Conservation (phyloP, 352 stramenopile genomes). For the Globisporangium irregulare region DNA sequence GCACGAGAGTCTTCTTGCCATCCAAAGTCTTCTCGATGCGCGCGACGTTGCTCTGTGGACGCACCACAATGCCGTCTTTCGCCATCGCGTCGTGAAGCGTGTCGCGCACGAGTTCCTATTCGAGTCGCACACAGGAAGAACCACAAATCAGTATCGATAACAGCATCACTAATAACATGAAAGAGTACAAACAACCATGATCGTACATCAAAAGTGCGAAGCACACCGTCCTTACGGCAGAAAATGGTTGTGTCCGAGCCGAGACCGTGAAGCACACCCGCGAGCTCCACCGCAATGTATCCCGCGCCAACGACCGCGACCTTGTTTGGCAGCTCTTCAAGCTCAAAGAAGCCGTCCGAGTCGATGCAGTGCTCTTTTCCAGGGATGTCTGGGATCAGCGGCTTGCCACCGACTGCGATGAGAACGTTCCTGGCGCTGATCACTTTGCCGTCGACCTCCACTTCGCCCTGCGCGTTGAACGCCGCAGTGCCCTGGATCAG, state of each 20-base stretch:
- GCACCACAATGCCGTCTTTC: conserved; percentile 51
- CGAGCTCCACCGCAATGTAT: conserved; percentile 98
- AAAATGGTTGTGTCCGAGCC: conserved; percentile 90
- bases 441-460: conserved; percentile 75
- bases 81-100: conserved; percentile 58
- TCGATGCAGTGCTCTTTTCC: conserved; percentile 93
- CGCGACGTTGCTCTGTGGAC: conserved; percentile 42
- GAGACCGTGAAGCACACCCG: conserved; percentile 93
- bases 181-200: not conserved
- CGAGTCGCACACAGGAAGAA: not conserved
- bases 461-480: conserved; percentile 79
- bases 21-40: conserved; percentile 37
- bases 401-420: conserved; percentile 59
- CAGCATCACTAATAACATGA: not conserved
- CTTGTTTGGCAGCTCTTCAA: conserved; percentile 90
- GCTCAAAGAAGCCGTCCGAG: conserved; percentile 96
- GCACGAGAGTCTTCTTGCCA: conserved; percentile 54
- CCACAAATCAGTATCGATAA: not conserved
- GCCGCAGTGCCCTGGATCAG: conserved; percentile 84
- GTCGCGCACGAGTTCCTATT: conserved; percentile 40
- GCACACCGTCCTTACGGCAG: conserved; percentile 80
- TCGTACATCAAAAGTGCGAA: conserved; percentile 87
- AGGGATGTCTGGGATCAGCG: conserved; percentile 55
- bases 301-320: conserved; percentile 96
- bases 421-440: conserved; percentile 57